phyloP scores from a whole-genome alignment of 768 basidiomycete species.

The Lactarius quietus region DNA sequence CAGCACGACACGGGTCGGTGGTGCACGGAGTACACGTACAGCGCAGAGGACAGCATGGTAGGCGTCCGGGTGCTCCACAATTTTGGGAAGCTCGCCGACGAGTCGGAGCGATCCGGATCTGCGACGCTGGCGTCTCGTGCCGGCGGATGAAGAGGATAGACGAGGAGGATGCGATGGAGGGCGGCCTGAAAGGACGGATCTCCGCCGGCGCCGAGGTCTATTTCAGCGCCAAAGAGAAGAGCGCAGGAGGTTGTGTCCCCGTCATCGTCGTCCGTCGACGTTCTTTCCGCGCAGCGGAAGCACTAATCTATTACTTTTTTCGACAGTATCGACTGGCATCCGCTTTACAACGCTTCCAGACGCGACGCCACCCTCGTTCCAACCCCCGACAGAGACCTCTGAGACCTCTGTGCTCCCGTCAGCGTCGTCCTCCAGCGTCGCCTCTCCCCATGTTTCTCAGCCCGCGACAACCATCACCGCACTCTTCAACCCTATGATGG shows the following conservation, averaged over 20 bases:
- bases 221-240: conserved; percentile 88
- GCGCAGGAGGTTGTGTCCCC: conserved; percentile 75
- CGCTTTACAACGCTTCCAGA: conserved; percentile 94
- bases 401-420: conserved; percentile 30
- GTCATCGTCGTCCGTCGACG: not conserved
- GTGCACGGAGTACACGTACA: conserved; percentile 93
- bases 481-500: conserved; percentile 94
- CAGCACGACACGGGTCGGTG: conserved; percentile 92
- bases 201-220: conserved; percentile 93
- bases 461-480: conserved; percentile 95
- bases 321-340: conserved; percentile 82
- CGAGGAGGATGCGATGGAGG: conserved; percentile 90
- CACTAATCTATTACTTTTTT: not conserved
- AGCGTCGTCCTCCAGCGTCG: conserved; percentile 34
- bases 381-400: conserved; percentile 41
- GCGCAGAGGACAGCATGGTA: conserved; percentile 92
- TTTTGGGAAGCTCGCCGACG: conserved; percentile 65
- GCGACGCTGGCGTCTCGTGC: conserved; percentile 22
- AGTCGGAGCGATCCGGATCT: conserved; percentile 32
- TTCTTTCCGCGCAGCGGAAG: not conserved
- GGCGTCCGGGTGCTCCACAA: conserved; percentile 87
- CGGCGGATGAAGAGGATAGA: conserved; percentile 70
- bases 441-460: conserved; percentile 45
- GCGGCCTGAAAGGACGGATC: conserved; percentile 85
- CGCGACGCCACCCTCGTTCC: conserved; percentile 62